Conservation (phyloP, 2,329 filamentous ascomycete genomes). For the Arthroderma sp. region DNA sequence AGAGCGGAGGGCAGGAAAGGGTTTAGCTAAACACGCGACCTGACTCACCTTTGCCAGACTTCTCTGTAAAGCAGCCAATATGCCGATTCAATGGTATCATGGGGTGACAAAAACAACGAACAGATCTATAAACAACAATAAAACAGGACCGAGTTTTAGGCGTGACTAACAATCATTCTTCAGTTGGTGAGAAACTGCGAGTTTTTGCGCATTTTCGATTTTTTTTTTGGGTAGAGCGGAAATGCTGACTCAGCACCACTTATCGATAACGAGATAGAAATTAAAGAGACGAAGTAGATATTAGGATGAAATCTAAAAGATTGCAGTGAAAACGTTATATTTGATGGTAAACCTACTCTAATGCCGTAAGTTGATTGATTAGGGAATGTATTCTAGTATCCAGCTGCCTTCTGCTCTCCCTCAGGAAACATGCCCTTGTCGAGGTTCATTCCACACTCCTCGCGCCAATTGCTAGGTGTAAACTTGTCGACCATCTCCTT, state of each 20-base stretch:
- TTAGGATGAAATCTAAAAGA: too few relatives aligned
- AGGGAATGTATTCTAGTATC: conserved; percentile 22
- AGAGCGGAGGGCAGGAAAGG: not conserved
- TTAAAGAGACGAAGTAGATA: not conserved
- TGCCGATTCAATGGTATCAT: not conserved
- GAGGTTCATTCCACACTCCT: conserved; percentile 48
- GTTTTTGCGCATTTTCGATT: not conserved
- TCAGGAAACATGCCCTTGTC: conserved; percentile 42
- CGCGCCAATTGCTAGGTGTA: conserved; percentile 68
- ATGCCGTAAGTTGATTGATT: not conserved
- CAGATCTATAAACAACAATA: too few relatives aligned
- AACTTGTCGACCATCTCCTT: conserved; percentile 86
- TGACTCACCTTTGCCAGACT: conserved; percentile 3
- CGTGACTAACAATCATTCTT: not conserved
- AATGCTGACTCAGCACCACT: not conserved
- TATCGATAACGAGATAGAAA: not conserved
- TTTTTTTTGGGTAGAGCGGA: not conserved
- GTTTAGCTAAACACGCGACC: not conserved
- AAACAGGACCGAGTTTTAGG: too few relatives aligned
- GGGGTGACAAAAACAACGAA: too few relatives aligned
- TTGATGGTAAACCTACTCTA: not conserved
- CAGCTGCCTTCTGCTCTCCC: conserved; percentile 26
- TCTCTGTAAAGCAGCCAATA: conserved; percentile 4
- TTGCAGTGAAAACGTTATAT: too few relatives aligned
- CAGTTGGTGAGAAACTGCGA: not conserved